Percentiles rank a stretch among this genome's conserved stretches.
These are phyloP conservation scores for Begonia masoniana DNA, from an alignment of 306 rosid genomes.

Conservation along the genomic window DNA sequence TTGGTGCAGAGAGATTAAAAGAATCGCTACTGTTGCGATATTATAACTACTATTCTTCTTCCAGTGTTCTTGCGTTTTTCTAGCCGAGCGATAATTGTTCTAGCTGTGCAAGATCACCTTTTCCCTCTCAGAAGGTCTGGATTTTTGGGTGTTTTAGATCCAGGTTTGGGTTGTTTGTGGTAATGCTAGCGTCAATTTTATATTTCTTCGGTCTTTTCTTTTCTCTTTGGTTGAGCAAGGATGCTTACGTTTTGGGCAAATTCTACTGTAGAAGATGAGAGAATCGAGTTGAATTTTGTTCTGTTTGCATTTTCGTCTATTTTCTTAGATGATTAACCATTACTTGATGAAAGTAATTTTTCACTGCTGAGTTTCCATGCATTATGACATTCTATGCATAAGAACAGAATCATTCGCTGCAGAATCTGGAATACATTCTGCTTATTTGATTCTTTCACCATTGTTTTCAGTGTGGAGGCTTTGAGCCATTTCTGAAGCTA, in stretches of 20 bases:
- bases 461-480: constrained; percentile 25
- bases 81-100: neutral
- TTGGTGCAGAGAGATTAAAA: too few relatives aligned
- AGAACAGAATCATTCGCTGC: neutral
- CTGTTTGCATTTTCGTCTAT: neutral
- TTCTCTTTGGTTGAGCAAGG: neutral
- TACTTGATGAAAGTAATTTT: neutral
- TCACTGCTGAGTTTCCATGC: neutral
- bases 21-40: too few relatives aligned
- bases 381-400: too few relatives aligned
- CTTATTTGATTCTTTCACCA: neutral
- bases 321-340: neutral
- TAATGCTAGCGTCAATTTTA: neutral
- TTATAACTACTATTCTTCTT: too few relatives aligned
- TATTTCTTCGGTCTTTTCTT: neutral
- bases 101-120: neutral
- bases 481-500: constrained; percentile 5
- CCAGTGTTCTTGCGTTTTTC: neutral
- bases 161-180: neutral
- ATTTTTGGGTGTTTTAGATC: neutral
- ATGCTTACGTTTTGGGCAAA: neutral
- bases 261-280: neutral
- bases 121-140: neutral
- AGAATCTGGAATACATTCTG: neutral
- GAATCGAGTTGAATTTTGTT: neutral